Evolutionary conservation across 768 basidiomycete genomes (phyloP).

Genomic region (Lactarius hengduanensis): DNA sequence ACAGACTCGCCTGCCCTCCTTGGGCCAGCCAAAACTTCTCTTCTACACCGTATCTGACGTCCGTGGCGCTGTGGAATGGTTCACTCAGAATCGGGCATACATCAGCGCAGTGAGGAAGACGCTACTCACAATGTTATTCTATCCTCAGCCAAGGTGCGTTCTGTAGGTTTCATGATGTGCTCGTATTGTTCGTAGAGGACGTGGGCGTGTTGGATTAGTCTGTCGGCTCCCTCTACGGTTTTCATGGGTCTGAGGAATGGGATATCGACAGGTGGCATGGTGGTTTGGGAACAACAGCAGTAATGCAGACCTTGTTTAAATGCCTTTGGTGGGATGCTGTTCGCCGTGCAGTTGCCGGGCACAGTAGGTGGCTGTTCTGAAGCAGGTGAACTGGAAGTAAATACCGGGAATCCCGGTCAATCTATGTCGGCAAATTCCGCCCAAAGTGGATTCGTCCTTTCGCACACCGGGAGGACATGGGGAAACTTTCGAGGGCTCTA

Average conservation of each 20-base stretch:
- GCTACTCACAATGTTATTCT: neutral
- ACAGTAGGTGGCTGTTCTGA: neutral
- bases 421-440: neutral
- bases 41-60: conserved; percentile 3
- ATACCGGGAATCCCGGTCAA: neutral
- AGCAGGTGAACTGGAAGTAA: neutral
- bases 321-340: neutral
- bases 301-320: neutral
- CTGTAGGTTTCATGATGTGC: neutral
- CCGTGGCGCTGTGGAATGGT: neutral
- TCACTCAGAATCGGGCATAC: neutral
- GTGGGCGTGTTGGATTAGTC: neutral
- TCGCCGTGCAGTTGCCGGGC: neutral
- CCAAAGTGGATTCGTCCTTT: neutral
- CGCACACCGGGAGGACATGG: neutral
- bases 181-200: neutral
- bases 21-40: neutral
- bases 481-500: neutral
- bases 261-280: neutral
- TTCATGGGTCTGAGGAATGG: neutral
- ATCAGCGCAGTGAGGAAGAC: neutral
- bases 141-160: neutral
- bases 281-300: too few species aligned
- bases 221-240: neutral
- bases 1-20: conserved; percentile 2